Evolutionary conservation across 2,329 filamentous ascomycete genomes (phyloP).

Genomic region (Aspergillus neotritici): DNA sequence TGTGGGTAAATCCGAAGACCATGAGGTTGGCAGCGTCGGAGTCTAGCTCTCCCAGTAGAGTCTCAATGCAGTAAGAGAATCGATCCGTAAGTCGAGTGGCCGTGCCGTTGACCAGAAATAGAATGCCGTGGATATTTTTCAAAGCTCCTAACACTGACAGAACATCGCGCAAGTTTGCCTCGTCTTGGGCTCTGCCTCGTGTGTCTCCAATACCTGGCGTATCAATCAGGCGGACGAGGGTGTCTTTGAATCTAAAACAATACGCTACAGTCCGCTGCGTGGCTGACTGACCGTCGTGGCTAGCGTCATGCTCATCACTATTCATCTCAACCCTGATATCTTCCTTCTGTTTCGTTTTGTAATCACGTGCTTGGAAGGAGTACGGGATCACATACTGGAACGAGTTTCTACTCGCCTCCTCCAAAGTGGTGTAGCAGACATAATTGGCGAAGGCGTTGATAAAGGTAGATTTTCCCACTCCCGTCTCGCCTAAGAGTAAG

Average conservation of each 20-base stretch:
- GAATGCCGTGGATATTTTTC: slow-evolving; percentile 3
- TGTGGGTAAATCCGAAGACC: slow-evolving; percentile 6
- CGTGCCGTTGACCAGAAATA: slow-evolving; percentile 5
- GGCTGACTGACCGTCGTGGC: slow-evolving; percentile 1
- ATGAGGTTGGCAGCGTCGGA: slow-evolving; percentile 7
- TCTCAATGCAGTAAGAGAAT: slow-evolving; percentile 6
- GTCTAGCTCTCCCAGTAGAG: slow-evolving; percentile 2
- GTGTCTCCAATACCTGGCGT: slow-evolving; percentile 6
- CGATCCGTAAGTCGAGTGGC: slow-evolving; percentile 1
- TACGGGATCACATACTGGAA: slow-evolving; percentile 3
- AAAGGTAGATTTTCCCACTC: slow-evolving; percentile 7
- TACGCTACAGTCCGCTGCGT: slow-evolving; percentile 5
- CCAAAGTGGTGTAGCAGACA: background rate
- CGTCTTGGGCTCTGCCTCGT: slow-evolving; percentile 2
- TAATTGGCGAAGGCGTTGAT: slow-evolving; percentile 7
- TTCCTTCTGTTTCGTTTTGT: slow-evolving; percentile 2
- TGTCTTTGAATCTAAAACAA: slow-evolving; percentile 4
- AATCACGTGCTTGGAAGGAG: no score
- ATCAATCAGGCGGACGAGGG: slow-evolving; percentile 3
- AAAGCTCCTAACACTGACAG: slow-evolving; percentile 3
- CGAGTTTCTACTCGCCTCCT: slow-evolving; percentile 1
- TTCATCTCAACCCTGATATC: slow-evolving; percentile 2
- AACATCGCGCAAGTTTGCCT: slow-evolving; percentile 7
- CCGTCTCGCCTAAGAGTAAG: slow-evolving; percentile 3
- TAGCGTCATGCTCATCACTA: slow-evolving; percentile 3